Percentiles rank a stretch among this genome's conserved stretches.
Conservation (phyloP, 257 asterid species). For the Nicotiana obtusifolia region DNA sequence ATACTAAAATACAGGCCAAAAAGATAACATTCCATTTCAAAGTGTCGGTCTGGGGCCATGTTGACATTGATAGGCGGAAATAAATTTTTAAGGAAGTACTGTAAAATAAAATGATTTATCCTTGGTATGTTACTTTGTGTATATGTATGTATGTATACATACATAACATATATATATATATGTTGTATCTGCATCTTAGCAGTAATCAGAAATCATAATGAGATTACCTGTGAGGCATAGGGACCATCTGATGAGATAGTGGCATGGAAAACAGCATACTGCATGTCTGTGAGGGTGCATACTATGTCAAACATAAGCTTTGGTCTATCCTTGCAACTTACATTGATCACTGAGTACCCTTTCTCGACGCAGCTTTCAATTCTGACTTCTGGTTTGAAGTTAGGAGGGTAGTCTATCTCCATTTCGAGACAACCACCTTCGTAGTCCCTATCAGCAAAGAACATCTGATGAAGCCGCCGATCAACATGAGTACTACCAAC, state of each 20-base stretch:
- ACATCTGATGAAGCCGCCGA: conserved; percentile 87
- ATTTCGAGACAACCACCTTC: conserved; percentile 39
- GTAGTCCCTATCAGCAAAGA: conserved; percentile 80
- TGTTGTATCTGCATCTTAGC: too few relatives aligned
- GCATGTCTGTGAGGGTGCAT: conserved; percentile 95
- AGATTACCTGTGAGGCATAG: conserved; percentile 74
- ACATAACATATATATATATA: too few relatives aligned
- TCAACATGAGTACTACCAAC: conserved; percentile 73
- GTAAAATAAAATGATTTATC: not conserved
- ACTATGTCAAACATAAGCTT: conserved; percentile 97
- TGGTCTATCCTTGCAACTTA: conserved; percentile 84
- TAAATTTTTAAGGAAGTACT: not conserved
- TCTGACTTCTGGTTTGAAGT: conserved; percentile 45
- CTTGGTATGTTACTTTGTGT: not conserved
- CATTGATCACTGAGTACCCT: conserved; percentile 79
- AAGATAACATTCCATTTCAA: not conserved
- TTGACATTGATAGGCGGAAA: not conserved
- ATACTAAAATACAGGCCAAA: not conserved
- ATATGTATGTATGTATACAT: too few relatives aligned
- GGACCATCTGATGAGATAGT: conserved; percentile 79
- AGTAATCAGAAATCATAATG: not conserved
- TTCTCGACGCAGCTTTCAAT: conserved; percentile 81
- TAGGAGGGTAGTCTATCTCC: conserved; percentile 28
- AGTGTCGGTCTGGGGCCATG: not conserved
- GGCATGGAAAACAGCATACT: conserved; percentile 88